Percentiles rank a stretch among this genome's conserved stretches.
These are phyloP conservation scores for Trichophyton benhamiae DNA, from an alignment of 2,329 filamentous ascomycete species.

Conservation along the genomic window DNA sequence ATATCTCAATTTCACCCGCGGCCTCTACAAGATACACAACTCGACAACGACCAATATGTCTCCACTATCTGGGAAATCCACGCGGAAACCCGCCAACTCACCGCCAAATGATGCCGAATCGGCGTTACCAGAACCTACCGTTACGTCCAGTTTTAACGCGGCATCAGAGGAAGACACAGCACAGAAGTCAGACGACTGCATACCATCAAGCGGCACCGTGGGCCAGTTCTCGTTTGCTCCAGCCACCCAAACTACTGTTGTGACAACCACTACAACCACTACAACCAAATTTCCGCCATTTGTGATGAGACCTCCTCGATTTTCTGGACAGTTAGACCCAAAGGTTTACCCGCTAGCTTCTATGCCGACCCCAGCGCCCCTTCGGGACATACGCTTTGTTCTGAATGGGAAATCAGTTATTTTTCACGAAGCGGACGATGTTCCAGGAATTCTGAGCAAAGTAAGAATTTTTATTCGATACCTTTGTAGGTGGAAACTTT, in stretches of 20 bases:
- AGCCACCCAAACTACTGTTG: conserved; percentile 52
- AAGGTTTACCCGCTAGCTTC: conserved; percentile 83
- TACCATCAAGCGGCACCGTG: conserved; percentile 27
- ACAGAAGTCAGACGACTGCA: neutral
- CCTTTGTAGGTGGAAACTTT: too few relatives aligned
- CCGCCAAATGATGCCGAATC: neutral
- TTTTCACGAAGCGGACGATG: conserved; percentile 51
- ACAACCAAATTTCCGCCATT: conserved; percentile 73
- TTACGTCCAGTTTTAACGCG: neutral
- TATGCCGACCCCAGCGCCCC: conserved; percentile 65
- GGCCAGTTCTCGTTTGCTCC: conserved; percentile 52
- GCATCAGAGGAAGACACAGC: neutral
- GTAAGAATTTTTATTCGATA: conserved; percentile 26
- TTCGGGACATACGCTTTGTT: conserved; percentile 66
- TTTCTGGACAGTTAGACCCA: conserved; percentile 60
- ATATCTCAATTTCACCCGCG: neutral
- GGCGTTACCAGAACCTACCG: neutral
- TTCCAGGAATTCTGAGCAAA: conserved; percentile 41
- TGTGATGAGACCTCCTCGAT: conserved; percentile 59
- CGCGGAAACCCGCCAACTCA: neutral
- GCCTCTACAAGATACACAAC: neutral
- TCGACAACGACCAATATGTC: neutral
- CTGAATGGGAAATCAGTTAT: conserved; percentile 49
- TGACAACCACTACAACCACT: conserved; percentile 87
- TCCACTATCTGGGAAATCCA: neutral